A percentile compares a stretch with the other conserved stretches of the same genome.
phyloP scores from a whole-genome alignment of 192 early-diverging fungal genomes.

The Spinellus fusiger region DNA sequence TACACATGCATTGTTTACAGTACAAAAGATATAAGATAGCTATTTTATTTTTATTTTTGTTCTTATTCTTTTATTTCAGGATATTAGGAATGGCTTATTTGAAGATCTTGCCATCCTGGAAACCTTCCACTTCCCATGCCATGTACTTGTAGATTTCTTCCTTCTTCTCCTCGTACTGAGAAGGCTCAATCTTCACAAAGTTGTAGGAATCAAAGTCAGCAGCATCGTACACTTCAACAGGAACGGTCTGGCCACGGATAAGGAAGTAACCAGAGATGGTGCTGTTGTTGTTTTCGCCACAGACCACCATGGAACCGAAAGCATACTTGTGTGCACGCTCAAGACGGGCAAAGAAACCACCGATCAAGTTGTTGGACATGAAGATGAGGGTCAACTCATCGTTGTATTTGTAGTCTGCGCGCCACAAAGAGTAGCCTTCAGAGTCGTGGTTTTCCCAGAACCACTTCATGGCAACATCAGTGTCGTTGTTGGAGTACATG shows the following conservation, averaged over 20 bases:
- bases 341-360: conserved; percentile 90
- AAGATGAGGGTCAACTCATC: conserved; percentile 80
- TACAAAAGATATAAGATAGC: too few relatives aligned
- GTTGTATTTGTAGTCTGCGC: conserved; percentile 95
- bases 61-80: too few relatives aligned
- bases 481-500: conserved; percentile 96
- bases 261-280: conserved; percentile 93
- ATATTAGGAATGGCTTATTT: too few relatives aligned
- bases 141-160: conserved; percentile 54
- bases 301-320: conserved; percentile 79
- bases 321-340: conserved; percentile 92
- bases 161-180: conserved; percentile 50
- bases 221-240: conserved; percentile 67
- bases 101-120: conserved; percentile 83
- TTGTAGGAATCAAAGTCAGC: conserved; percentile 86
- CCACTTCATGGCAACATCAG: conserved; percentile 84
- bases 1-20: too few relatives aligned
- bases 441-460: conserved; percentile 91
- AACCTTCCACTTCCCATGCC: conserved; percentile 79
- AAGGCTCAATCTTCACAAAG: conserved; percentile 70
- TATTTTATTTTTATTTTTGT: too few relatives aligned
- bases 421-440: conserved; percentile 87
- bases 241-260: conserved; percentile 80
- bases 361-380: conserved; percentile 93
- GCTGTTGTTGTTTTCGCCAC: conserved; percentile 83